These are phyloP conservation scores for Puccinia hordei DNA, from an alignment of 1,284 basidiomycete genomes.

Conservation along the genomic window DNA sequence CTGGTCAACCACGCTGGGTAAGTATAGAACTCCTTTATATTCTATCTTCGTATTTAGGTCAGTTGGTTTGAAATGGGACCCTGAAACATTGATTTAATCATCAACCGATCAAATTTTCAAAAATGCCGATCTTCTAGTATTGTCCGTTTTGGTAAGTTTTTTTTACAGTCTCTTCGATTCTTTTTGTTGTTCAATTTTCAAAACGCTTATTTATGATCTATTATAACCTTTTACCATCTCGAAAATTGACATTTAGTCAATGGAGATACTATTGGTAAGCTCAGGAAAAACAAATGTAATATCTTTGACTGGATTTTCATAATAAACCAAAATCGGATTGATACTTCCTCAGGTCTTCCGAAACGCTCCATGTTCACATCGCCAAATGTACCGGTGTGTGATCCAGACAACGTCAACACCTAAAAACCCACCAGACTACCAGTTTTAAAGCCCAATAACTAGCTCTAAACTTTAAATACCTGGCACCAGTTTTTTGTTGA, in stretches of 20 bases:
- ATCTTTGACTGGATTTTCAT: not conserved
- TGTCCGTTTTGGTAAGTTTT: conserved; percentile 10
- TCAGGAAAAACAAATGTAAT: no score
- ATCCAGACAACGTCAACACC: not conserved
- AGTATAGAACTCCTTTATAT: not conserved
- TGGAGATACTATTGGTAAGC: conserved; percentile 19
- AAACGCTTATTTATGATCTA: not conserved
- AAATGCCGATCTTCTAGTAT: not conserved
- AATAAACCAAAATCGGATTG: no score
- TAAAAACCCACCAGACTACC: not conserved
- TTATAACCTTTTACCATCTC: no score
- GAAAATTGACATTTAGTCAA: not conserved
- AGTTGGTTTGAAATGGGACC: no score
- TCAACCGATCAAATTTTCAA: no score
- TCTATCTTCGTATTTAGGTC: not conserved
- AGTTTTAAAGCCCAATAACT: not conserved
- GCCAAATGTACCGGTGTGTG: not conserved
- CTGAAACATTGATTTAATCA: no score
- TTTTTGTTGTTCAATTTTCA: not conserved
- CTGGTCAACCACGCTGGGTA: conserved; percentile 3
- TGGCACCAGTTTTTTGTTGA: not conserved
- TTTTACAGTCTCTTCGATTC: not conserved
- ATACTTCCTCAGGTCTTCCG: not conserved
- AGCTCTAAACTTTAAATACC: no score
- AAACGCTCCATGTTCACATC: conserved; percentile 18